Evolutionary conservation across 768 basidiomycete species (phyloP), one percentile per base, ranked within the genome.

Genomic region (Suillus sp.): DNA sequence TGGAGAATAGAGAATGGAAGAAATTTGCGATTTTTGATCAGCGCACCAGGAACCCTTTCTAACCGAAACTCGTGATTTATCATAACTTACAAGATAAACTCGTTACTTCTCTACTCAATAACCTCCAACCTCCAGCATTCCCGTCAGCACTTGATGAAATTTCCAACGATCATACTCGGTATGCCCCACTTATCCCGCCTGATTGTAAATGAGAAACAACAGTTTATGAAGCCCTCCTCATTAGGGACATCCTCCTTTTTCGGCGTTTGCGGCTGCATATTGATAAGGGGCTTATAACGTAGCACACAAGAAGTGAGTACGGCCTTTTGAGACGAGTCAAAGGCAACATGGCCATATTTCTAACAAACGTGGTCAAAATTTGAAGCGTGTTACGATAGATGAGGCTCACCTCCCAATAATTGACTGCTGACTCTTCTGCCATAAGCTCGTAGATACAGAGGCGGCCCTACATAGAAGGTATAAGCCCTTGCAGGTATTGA

Each of bases 261-360:
- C 69, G 73, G 69, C 57, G 74, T 69, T 47, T 67, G 60, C 47
- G 69, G 66, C 67, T 73, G 73, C 34, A 77, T 70, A 58, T 85
- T 84, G 50, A 90, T 77, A 3, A 80, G 69, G 0, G 93, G 92
- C 69, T 91, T 93, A 72, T 84, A 92, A 16, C 92, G 86, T 61
- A 96, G 78, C 20, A 94, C 92, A 71, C 94, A 96, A 10, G 93
- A 93, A 25, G 95, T 96, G 27, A 96, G 84, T 18, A 96, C 94
- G 1, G 94, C 94, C 73, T 96, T 96, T 76, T 95, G 94, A 2
- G 81, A 84, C 18, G 90, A 88, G 77, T 95, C 92, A 66, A 96
- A 95, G 0, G 94, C 95, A 67, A 95, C 92, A 62, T 91, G 87
- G 61, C 94, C 95, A 70, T 97, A 97, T 90, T 96, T 95, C 92